These are phyloP conservation scores for Pseudogymnoascus sp. DNA, from an alignment of 2,329 filamentous ascomycete species.

Conservation along the genomic window DNA sequence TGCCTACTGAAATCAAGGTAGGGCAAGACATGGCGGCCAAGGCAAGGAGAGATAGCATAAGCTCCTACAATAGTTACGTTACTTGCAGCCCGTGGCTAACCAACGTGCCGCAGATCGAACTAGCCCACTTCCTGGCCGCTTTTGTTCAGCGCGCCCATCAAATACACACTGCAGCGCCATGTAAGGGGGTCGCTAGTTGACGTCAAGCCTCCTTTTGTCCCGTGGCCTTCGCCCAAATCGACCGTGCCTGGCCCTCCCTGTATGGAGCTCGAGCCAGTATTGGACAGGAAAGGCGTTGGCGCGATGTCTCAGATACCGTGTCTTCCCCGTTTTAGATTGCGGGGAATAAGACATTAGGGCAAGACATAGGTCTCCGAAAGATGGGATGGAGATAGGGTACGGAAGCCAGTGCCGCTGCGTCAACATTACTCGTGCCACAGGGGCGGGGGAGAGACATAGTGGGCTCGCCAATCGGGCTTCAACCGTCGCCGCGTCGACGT, in stretches of 20 bases:
- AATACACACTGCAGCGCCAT: not conserved
- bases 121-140: not conserved
- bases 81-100: not conserved
- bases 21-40: not conserved
- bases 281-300: not conserved
- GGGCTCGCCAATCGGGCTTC: not conserved
- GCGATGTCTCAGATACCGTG: not conserved
- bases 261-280: not conserved
- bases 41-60: not conserved
- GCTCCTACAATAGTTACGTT: not conserved
- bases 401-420: not conserved
- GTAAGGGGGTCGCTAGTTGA: not conserved
- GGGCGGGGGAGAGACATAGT: not conserved
- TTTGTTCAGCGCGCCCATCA: not conserved
- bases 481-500: not conserved
- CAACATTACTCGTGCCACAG: not conserved
- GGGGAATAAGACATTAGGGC: not conserved
- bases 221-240: not conserved
- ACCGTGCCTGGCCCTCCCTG: not conserved
- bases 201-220: not conserved
- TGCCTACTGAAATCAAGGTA: not conserved
- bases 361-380: not conserved
- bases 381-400: not conserved
- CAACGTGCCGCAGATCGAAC: not conserved
- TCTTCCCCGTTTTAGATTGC: not conserved